Evolutionary conservation across 1,284 basidiomycete species (phyloP).

Genomic region (Bjerkandera adusta): DNA sequence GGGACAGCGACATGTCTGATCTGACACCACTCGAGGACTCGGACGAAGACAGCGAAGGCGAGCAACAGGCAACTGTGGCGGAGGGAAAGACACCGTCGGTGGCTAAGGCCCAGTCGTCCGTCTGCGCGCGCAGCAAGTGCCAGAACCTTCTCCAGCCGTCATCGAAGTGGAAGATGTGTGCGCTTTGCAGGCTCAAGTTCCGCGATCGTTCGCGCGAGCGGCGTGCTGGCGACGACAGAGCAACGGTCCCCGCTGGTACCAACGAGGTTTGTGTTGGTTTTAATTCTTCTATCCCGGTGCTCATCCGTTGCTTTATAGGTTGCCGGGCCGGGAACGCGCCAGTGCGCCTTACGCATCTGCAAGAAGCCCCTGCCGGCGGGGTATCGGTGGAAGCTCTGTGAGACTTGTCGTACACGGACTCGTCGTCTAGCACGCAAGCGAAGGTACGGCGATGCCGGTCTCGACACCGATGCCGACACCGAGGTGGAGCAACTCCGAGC

Average conservation of each 20-base stretch:
- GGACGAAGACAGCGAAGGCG: constrained; percentile 1
- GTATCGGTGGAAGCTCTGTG: constrained; percentile 37
- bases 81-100: neutral
- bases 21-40: constrained; percentile 6
- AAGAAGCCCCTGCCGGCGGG: constrained; percentile 35
- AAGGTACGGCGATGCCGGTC: constrained; percentile 9
- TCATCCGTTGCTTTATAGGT: neutral
- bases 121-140: constrained; percentile 6
- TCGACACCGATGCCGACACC: constrained; percentile 2
- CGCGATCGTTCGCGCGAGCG: constrained; percentile 7
- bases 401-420: constrained; percentile 28
- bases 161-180: constrained; percentile 15
- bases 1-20: constrained; percentile 14
- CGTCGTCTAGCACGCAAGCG: constrained; percentile 15
- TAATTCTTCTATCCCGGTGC: neutral
- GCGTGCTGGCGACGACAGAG: neutral
- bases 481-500: neutral
- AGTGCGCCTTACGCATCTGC: constrained; percentile 33
- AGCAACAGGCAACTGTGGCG: neutral
- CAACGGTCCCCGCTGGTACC: neutral
- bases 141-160: constrained; percentile 12
- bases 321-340: too few species aligned
- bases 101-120: neutral
- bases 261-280: neutral
- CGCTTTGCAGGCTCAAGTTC: constrained; percentile 5